Conservation (phyloP, 1,139 yeast species). For the Yamadazyma friedrichii region DNA sequence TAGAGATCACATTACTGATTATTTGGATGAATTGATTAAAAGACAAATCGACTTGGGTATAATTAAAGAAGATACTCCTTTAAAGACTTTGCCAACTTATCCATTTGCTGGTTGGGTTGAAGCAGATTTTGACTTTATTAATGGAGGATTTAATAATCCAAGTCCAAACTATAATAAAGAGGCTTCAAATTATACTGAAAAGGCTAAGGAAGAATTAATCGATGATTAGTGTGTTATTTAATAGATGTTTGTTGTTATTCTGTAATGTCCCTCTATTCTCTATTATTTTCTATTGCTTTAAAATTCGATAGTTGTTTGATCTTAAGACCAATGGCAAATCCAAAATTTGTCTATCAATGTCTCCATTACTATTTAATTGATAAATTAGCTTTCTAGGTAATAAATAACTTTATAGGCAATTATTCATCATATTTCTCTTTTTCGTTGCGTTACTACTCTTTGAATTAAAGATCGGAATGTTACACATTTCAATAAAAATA, state of each 20-base stretch:
- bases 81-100: constrained; percentile 59
- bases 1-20: constrained; percentile 58
- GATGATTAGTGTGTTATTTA: constrained; percentile 6
- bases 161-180: constrained; percentile 24
- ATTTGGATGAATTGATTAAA: constrained; percentile 54
- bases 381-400: too few relatives aligned
- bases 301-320: too few relatives aligned
- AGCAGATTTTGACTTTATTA: constrained; percentile 37
- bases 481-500: too few relatives aligned
- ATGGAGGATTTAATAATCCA: constrained; percentile 55
- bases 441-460: too few relatives aligned
- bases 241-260: background rate
- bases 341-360: too few relatives aligned
- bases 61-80: constrained; percentile 54
- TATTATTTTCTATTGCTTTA: too few relatives aligned
- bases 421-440: too few relatives aligned
- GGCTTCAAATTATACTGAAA: constrained; percentile 12
- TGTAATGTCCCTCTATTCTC: background rate
- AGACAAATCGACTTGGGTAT: constrained; percentile 59
- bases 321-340: too few relatives aligned
- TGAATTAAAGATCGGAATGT: too few relatives aligned
- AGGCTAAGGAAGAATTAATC: constrained; percentile 12
- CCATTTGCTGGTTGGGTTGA: constrained; percentile 58
- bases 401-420: too few relatives aligned
- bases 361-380: too few relatives aligned